phyloP scores from a whole-genome alignment of 2,329 filamentous ascomycete species.

The Fusarium xyrophilum region DNA sequence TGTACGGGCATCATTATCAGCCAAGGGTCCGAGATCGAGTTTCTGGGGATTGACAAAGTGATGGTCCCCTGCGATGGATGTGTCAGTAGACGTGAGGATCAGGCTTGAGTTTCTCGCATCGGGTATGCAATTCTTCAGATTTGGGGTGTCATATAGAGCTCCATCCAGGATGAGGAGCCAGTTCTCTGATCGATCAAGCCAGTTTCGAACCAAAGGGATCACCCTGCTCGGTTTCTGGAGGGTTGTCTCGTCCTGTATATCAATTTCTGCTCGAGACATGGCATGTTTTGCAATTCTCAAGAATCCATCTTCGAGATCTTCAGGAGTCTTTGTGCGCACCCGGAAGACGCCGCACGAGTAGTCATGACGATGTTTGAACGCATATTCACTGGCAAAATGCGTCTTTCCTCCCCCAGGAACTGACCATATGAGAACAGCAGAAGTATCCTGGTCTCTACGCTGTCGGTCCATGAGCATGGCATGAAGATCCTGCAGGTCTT shows the following conservation, averaged over 20 bases:
- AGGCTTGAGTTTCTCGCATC: constrained; percentile 35
- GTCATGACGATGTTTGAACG: constrained; percentile 31
- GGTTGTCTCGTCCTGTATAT: constrained; percentile 20
- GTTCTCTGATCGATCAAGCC: constrained; percentile 32
- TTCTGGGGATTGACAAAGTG: constrained; percentile 36
- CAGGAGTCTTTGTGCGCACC: constrained; percentile 36
- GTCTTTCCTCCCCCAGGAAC: constrained; percentile 38
- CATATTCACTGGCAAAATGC: constrained; percentile 37
- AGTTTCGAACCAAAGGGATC: constrained; percentile 31
- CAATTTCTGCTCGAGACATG: constrained; percentile 19
- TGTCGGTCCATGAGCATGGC: constrained; percentile 31
- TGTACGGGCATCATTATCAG: constrained; percentile 24
- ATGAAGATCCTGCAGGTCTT: constrained; percentile 34
- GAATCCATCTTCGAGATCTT: constrained; percentile 40
- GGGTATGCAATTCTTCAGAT: constrained; percentile 29
- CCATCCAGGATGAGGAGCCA: constrained; percentile 40
- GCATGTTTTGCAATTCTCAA: constrained; percentile 34
- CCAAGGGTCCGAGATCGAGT: constrained; percentile 31
- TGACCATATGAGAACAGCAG: constrained; percentile 35
- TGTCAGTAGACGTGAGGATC: constrained; percentile 38
- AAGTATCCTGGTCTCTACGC: constrained; percentile 32
- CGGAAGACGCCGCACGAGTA: constrained; percentile 38
- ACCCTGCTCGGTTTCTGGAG: constrained; percentile 23
- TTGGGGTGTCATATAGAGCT: constrained; percentile 31
- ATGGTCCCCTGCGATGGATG: constrained; percentile 35